phyloP scores from a whole-genome alignment of 2,329 filamentous ascomycete genomes.

The Sporothrix schenckii region DNA sequence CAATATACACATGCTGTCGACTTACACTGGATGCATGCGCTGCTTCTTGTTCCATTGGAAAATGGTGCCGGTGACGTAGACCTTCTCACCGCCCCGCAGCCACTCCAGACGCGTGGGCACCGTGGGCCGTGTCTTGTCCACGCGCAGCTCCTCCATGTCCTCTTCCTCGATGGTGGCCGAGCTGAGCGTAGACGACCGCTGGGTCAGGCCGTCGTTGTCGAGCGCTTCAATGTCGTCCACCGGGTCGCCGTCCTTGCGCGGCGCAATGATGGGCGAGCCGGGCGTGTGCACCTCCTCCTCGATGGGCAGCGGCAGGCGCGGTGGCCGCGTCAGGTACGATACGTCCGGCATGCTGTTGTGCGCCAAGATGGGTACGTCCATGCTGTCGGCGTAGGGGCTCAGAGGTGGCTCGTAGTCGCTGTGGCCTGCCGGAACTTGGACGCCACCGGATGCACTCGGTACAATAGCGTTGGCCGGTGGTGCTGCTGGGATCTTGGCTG shows the following conservation, averaged over 20 bases:
- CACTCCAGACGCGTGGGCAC: constrained; percentile 87
- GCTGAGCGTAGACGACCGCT: constrained; percentile 62
- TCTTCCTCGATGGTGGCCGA: constrained; percentile 55
- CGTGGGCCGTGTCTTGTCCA: constrained; percentile 73
- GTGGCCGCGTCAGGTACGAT: constrained; percentile 70
- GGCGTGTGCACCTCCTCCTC: constrained; percentile 88
- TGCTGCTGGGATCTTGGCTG: constrained; percentile 37
- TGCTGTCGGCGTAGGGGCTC: constrained; percentile 42
- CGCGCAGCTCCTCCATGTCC: constrained; percentile 77
- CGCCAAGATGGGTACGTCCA: constrained; percentile 51
- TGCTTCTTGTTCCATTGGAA: constrained; percentile 98
- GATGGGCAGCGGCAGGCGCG: constrained; percentile 87
- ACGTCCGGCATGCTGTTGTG: constrained; percentile 65
- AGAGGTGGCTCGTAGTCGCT: constrained; percentile 41
- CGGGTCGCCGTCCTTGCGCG: constrained; percentile 61
- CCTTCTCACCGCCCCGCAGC: constrained; percentile 78
- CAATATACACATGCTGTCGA: constrained; percentile 39
- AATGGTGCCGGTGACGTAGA: constrained; percentile 97
- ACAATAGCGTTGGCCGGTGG: neutral
- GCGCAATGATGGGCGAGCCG: constrained; percentile 82
- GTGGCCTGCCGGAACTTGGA: constrained; percentile 35
- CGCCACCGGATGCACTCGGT: constrained; percentile 6
- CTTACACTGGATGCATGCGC: constrained; percentile 81
- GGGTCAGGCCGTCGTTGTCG: constrained; percentile 53
- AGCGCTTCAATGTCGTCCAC: constrained; percentile 58